Conservation (phyloP, 192 early-diverging fungal species). For the Pilobolus umbonatus region DNA sequence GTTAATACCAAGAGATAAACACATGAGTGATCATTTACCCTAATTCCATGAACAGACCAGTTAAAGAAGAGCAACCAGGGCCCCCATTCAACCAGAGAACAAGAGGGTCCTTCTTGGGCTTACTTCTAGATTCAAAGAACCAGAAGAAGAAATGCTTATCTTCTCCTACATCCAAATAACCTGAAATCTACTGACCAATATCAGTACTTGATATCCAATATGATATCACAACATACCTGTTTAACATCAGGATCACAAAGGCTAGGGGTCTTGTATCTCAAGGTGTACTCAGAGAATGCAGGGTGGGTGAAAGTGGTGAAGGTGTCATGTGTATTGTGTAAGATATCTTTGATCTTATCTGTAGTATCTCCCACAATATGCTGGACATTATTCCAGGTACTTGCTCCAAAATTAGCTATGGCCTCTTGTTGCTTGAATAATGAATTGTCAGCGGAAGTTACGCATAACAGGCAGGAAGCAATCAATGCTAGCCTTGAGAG, state of each 20-base stretch:
- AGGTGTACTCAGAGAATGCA: constrained; percentile 66
- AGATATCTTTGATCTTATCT: constrained; percentile 26
- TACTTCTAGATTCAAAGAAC: constrained; percentile 94
- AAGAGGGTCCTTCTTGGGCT: constrained; percentile 59
- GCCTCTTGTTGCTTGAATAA: constrained; percentile 12
- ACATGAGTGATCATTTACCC: constrained; percentile 19
- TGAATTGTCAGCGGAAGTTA: neutral
- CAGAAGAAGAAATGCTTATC: constrained; percentile 92
- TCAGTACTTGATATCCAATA: no score
- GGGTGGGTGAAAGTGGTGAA: constrained; percentile 46
- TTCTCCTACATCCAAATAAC: constrained; percentile 64
- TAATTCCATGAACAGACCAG: constrained; percentile 39
- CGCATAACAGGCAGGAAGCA: neutral
- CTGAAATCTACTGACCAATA: constrained; percentile 58
- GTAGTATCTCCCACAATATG: neutral
- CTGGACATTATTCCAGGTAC: constrained; percentile 8
- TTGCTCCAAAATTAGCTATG: constrained; percentile 5
- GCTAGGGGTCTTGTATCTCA: constrained; percentile 68
- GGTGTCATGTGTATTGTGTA: constrained; percentile 33
- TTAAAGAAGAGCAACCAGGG: constrained; percentile 38
- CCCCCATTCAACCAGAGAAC: constrained; percentile 42
- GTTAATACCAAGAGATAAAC: neutral
- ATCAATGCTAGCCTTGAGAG: constrained; percentile 5
- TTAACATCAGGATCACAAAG: constrained; percentile 86
- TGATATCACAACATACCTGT: constrained; percentile 71